These are phyloP conservation scores for Nitzschia sp. DNA, from an alignment of 108 stramenopile genomes.

Conservation along the genomic window DNA sequence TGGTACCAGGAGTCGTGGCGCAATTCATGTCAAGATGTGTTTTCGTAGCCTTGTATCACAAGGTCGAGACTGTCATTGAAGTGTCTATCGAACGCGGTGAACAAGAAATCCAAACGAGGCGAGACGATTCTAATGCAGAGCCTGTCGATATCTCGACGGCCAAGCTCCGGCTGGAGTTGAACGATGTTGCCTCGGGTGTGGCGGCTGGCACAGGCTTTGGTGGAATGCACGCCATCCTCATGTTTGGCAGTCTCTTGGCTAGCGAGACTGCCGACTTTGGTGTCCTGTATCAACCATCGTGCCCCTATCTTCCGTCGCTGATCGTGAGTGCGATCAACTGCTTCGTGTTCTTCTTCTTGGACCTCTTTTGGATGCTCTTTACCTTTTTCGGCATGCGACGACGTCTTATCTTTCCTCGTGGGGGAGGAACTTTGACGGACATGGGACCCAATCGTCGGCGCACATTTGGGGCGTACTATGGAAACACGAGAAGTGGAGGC, in stretches of 20 bases:
- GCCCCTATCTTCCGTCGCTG: conserved; percentile 65
- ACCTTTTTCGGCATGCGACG: conserved; percentile 85
- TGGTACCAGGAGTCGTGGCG: conserved; percentile 62
- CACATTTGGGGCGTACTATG: conserved; percentile 41
- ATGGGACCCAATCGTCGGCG: conserved; percentile 20
- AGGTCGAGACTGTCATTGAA: conserved; percentile 74
- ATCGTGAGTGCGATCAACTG: conserved; percentile 63
- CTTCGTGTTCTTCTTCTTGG: conserved; percentile 71
- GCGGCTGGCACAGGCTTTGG: conserved; percentile 85
- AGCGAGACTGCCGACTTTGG: conserved; percentile 65
- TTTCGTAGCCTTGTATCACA: conserved; percentile 70
- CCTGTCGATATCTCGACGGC: conserved; percentile 23
- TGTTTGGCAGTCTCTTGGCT: conserved; percentile 78
- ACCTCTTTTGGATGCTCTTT: conserved; percentile 83
- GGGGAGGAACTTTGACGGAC: conserved; percentile 31
- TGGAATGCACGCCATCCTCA: conserved; percentile 73
- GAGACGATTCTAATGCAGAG: conserved; percentile 7
- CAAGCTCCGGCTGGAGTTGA: conserved; percentile 71
- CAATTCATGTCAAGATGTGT: conserved; percentile 60
- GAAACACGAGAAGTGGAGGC: conserved; percentile 48
- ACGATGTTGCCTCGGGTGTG: conserved; percentile 70
- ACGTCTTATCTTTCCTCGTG: conserved; percentile 51
- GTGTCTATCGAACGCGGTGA: conserved; percentile 46
- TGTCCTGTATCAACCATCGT: conserved; percentile 73
- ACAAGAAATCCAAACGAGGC: conserved; percentile 11